These are phyloP conservation scores for Aspergillus spinulosporus DNA, from an alignment of 2,329 filamentous ascomycete species.

Conservation along the genomic window DNA sequence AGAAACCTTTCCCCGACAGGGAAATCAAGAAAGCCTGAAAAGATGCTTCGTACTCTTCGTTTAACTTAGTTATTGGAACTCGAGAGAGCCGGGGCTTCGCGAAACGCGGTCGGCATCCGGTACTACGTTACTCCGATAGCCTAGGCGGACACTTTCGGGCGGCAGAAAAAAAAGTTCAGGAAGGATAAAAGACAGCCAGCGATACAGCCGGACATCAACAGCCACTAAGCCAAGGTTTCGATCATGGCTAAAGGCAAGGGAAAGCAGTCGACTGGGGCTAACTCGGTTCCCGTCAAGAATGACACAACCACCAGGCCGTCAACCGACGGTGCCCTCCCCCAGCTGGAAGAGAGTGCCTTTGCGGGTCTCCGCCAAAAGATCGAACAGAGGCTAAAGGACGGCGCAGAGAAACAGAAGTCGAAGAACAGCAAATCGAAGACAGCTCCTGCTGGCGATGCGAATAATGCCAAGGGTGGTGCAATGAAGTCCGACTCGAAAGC, in stretches of 20 bases:
- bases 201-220: conserved; percentile 15
- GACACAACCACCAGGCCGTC: conserved; percentile 23
- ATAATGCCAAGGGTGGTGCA: conserved; percentile 28
- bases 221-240: conserved; percentile 18
- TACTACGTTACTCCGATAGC: conserved; percentile 31
- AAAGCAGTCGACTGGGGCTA: conserved; percentile 34
- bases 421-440: conserved; percentile 31
- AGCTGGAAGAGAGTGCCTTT: conserved; percentile 42
- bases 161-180: conserved; percentile 37
- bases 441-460: conserved; percentile 23
- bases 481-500: conserved; percentile 24
- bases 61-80: conserved; percentile 7
- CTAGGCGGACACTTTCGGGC: conserved; percentile 24
- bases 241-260: conserved; percentile 43
- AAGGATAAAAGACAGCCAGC: neutral
- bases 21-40: neutral
- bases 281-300: conserved; percentile 19
- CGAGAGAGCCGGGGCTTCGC: conserved; percentile 2
- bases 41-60: neutral
- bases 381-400: conserved; percentile 42
- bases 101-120: conserved; percentile 13
- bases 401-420: conserved; percentile 33
- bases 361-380: conserved; percentile 45
- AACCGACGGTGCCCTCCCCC: conserved; percentile 32
- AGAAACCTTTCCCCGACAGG: neutral